These are phyloP conservation scores for Blumeria hordei DNA, from an alignment of 2,329 filamentous ascomycete species.

Conservation along the genomic window DNA sequence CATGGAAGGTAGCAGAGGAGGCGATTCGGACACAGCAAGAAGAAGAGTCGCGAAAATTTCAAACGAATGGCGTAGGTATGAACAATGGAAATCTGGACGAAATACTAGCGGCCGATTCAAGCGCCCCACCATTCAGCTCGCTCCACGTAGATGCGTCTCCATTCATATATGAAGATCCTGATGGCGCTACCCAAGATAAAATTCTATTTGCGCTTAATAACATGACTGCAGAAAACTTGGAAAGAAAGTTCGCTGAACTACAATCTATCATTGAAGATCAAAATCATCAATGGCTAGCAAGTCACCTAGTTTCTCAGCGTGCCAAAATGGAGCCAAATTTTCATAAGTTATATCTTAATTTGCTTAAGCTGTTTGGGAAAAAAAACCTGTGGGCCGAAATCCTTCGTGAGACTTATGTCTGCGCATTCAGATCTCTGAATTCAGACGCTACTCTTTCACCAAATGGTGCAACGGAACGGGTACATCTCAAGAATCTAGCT, in stretches of 20 bases:
- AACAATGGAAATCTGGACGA: slow-evolving; percentile 52
- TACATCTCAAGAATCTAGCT: slow-evolving; percentile 78
- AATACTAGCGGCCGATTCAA: slow-evolving; percentile 29
- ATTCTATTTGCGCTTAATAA: slow-evolving; percentile 95
- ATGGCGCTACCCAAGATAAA: slow-evolving; percentile 68
- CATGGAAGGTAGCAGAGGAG: slow-evolving; percentile 61
- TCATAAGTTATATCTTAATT: slow-evolving; percentile 73
- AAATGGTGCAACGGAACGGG: slow-evolving; percentile 61
- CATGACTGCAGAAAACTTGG: slow-evolving; percentile 70
- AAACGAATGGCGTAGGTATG: slow-evolving; percentile 23
- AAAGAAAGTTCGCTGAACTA: slow-evolving; percentile 62
- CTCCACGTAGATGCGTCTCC: slow-evolving; percentile 51
- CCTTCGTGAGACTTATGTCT: slow-evolving; percentile 77
- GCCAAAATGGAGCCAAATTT: slow-evolving; percentile 97
- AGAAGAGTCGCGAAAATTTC: slow-evolving; percentile 2
- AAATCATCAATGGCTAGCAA: slow-evolving; percentile 90
- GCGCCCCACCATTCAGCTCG: slow-evolving; percentile 49
- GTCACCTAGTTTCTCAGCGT: slow-evolving; percentile 81
- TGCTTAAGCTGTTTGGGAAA: slow-evolving; percentile 64
- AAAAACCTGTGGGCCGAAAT: slow-evolving; percentile 65
- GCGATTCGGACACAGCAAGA: slow-evolving; percentile 46
- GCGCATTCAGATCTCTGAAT: slow-evolving; percentile 69
- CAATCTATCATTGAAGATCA: slow-evolving; percentile 52
- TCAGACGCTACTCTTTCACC: slow-evolving; percentile 48
- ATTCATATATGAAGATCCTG: slow-evolving; percentile 53